These are phyloP conservation scores for Cudoniella acicularis DNA, from an alignment of 495 filamentous ascomycete genomes.

Conservation along the genomic window DNA sequence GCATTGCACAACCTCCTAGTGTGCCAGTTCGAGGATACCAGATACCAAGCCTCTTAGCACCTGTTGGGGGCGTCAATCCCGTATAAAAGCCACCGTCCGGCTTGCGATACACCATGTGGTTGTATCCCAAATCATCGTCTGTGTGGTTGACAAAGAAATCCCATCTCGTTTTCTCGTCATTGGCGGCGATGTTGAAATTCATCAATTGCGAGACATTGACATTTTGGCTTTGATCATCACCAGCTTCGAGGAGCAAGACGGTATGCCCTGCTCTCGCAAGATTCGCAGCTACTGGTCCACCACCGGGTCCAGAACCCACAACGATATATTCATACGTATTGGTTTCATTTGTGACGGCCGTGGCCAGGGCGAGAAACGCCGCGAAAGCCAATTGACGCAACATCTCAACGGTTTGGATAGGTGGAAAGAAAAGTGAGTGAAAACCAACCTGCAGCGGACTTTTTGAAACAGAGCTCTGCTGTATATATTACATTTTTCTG, in stretches of 20 bases:
- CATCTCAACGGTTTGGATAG: too few species aligned
- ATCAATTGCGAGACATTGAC: constrained; percentile 17
- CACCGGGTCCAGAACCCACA: constrained; percentile 62
- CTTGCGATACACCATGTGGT: constrained; percentile 36
- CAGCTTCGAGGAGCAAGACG: constrained; percentile 61
- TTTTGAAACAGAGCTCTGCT: too few species aligned
- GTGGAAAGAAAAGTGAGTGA: too few species aligned
- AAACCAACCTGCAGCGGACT: too few species aligned
- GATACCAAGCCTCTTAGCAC: constrained; percentile 37
- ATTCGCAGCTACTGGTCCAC: constrained; percentile 57
- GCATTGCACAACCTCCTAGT: constrained; percentile 42
- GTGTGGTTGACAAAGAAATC: constrained; percentile 49
- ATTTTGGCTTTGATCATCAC: constrained; percentile 50
- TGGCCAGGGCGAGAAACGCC: not conserved
- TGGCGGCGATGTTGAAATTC: not conserved
- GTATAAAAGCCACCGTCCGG: constrained; percentile 38
- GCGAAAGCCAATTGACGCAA: not conserved
- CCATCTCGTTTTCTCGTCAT: constrained; percentile 36
- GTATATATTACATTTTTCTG: too few species aligned
- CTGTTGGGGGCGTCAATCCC: constrained; percentile 36
- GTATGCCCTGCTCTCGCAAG: constrained; percentile 57
- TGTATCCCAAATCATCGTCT: constrained; percentile 34
- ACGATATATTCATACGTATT: constrained; percentile 61
- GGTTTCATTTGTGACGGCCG: not conserved
- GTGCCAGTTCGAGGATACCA: constrained; percentile 45